Evolutionary conservation across 2,329 filamentous ascomycete genomes (phyloP), one percentile per base, ranked within the genome.

Genomic region (Trichophyton simii): DNA sequence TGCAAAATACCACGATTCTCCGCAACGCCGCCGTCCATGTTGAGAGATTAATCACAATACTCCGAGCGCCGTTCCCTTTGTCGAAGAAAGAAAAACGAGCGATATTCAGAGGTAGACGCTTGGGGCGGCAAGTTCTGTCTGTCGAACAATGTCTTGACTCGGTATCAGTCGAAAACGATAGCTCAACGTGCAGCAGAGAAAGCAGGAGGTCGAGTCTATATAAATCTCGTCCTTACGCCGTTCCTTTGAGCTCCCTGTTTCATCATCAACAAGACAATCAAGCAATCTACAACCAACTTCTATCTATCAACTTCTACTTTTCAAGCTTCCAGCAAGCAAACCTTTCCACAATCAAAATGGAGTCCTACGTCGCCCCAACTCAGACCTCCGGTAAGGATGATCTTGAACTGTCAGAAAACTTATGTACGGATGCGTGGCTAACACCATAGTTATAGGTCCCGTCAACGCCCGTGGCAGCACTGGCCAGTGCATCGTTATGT

Each of bases 401-500:
- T 15, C 34, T 13, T 54, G 5, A 22, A 1, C 41, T 20, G 7
- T 34, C 13, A 18, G 3, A n/a, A 18, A 2, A 18, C n/a, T 42
- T n/a, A 38, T 15, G n/a, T 41, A 25, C n/a, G 44, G 28, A 9
- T 6, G 31, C 1, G 3, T 25, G 20, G 44, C 48, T 60, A 44
- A 60, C 22, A 48, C 36, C 34, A 2, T 38, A n/a, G 18, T 60
- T 38, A 18, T 36, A 62, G 64, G 60, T 57, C 60, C 64, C 36
- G 50, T 63, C 41, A 60, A 60, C 55, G 52, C 55, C 58, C 57
- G 60, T 18, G 63, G 61, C 25, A 61, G 61, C 58, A 60, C 54
- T n/a, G 64, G 59, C 54, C 64, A 65, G 22, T 65, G 64, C 38
- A 60, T 64, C 58, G 64, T 65, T 25, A 65, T 65, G 64, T 65